phyloP scores from a whole-genome alignment of 140 eudicot genomes.

The Bidens hawaiensis region DNA sequence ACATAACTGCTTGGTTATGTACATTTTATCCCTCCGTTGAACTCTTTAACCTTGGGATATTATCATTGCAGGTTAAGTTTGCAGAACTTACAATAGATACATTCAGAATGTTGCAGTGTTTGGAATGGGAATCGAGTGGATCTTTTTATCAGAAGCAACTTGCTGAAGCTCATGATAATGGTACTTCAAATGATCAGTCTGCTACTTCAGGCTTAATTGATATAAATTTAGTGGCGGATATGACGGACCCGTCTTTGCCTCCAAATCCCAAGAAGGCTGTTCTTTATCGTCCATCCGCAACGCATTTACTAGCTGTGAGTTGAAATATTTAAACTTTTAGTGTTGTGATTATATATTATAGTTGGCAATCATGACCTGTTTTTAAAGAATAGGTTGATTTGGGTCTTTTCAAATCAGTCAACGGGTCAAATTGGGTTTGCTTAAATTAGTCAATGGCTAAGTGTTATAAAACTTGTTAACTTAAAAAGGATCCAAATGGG shows the following conservation, averaged over 20 bases:
- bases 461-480: too few relatives aligned
- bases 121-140: constrained; percentile 98
- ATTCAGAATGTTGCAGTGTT: constrained; percentile 90
- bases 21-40: neutral
- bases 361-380: too few relatives aligned
- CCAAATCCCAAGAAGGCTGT: constrained; percentile 92
- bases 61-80: constrained; percentile 68
- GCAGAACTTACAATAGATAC: constrained; percentile 88
- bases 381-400: too few relatives aligned
- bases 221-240: constrained; percentile 81
- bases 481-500: too few relatives aligned
- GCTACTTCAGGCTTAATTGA: constrained; percentile 87
- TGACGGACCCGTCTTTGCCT: constrained; percentile 90
- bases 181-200: constrained; percentile 53
- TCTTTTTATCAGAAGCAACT: constrained; percentile 70
- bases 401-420: too few relatives aligned
- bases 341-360: neutral
- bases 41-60: neutral
- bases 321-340: constrained; percentile 6
- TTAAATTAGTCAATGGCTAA: too few relatives aligned
- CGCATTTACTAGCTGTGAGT: constrained; percentile 91
- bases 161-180: constrained; percentile 54
- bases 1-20: constrained; percentile 3
- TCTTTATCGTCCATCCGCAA: constrained; percentile 80
- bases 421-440: too few relatives aligned